Base-by-base conservation (phyloP, 345 rosid genomes). In the Aquilaria sinensis region DNA sequence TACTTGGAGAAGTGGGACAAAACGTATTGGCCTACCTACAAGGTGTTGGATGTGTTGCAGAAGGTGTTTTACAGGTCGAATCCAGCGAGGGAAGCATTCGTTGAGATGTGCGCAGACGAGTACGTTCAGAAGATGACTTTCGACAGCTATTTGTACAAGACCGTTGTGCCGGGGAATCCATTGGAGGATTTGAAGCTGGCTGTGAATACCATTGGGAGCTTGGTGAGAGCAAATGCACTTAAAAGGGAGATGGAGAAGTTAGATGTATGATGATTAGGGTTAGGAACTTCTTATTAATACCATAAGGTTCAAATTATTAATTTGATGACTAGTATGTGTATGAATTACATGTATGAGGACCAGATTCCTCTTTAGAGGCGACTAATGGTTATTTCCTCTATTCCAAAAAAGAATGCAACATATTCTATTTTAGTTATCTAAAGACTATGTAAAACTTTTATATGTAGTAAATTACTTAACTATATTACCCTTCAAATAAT, bases 1-100 rank as follows among this genome's bases (percentile, higher is more conserved):
- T 92, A 92, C 79, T 67, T 92, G 80, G 96, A 92, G 89, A 89
- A 86, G 73, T 92, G 98, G 98, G 95, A 92, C 66, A 92, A 92
- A 67, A 85, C 92, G 0, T 92, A 89, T 65, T 89, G 96, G 92
- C 92, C 98, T 0, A 89, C 98, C 0, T 92, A 92, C 75, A 92
- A 90, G 72, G 98, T 92, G 46, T 65, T 92, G 66, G 98, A 92
- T 65, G 75, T 92, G 62, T 63, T 89, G 72, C 98, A 92, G 80
- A 86, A 87, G 72, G 89, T 92, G 57, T 92, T 92, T 61, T 92
- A 89, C 74, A 77, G 96, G 57, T 92, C 96, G 0, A 85, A 92
- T 60, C 96, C 96, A 0, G 98, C 98, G 1, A 78, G 98, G 71
- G 96, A 92, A 67, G 98, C 98, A 0, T 92, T 89, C 41, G 98